Evolutionary conservation across 805 yeast genomes (phyloP).

Genomic region (Nakazawaea wyomingensis): DNA sequence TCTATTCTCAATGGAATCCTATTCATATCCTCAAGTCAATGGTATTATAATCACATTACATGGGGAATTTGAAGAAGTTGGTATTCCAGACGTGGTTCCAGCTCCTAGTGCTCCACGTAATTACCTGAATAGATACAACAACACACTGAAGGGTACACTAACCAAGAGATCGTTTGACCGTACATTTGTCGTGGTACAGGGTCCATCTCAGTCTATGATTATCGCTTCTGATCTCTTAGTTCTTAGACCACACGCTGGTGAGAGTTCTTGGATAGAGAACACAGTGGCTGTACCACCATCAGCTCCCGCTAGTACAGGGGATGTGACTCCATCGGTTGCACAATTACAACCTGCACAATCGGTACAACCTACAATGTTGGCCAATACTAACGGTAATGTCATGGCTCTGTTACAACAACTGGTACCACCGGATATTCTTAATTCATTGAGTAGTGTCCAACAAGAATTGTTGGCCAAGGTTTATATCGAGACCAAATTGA

Average conservation of each 20-base stretch:
- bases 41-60: conserved; percentile 79
- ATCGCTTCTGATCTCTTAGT: conserved; percentile 82
- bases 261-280: conserved; percentile 46
- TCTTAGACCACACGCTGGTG: conserved; percentile 54
- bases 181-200: conserved; percentile 67
- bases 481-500: conserved; percentile 68
- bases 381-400: conserved; percentile 4
- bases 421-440: conserved; percentile 50
- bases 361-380: conserved; percentile 13
- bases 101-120: conserved; percentile 7
- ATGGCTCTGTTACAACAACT: conserved; percentile 27
- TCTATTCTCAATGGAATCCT: conserved; percentile 71
- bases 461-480: conserved; percentile 61
- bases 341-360: conserved; percentile 15
- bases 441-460: conserved; percentile 48
- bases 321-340: conserved; percentile 15
- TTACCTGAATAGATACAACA: conserved; percentile 21
- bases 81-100: conserved; percentile 38
- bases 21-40: conserved; percentile 62
- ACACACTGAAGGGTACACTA: conserved; percentile 29
- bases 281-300: conserved; percentile 4
- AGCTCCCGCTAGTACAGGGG: conserved; percentile 13
- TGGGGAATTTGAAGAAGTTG: conserved; percentile 76
- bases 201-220: conserved; percentile 62
- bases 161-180: conserved; percentile 81